These are phyloP conservation scores for Helicocarpus griseus DNA, from an alignment of 2,329 filamentous ascomycete species.

Conservation along the genomic window DNA sequence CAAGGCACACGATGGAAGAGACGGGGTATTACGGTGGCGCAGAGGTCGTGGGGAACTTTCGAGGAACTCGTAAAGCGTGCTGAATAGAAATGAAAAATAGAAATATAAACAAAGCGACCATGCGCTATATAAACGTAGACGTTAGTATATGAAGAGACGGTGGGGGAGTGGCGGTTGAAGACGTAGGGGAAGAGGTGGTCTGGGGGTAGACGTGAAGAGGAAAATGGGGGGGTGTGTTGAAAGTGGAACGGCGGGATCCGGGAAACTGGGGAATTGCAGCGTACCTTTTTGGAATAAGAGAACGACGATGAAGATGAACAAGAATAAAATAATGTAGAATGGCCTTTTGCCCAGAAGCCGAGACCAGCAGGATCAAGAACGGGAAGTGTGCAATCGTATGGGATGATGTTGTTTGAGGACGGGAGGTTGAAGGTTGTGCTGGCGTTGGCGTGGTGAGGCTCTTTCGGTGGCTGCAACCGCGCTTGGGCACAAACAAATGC, in stretches of 20 bases:
- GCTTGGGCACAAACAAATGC: no score
- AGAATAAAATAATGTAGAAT: slow-evolving; percentile 8
- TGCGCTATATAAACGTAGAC: slow-evolving; percentile 14
- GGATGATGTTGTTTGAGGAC: background rate
- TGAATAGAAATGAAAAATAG: slow-evolving; percentile 10
- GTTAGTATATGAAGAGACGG: slow-evolving; percentile 11
- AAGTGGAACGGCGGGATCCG: background rate
- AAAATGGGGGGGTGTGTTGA: background rate
- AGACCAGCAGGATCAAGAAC: slow-evolving; percentile 2
- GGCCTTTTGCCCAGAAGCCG: background rate
- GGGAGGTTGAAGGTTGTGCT: slow-evolving; percentile 1
- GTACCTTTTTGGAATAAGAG: slow-evolving; percentile 25
- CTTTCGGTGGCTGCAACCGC: background rate
- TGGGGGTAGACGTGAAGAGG: background rate
- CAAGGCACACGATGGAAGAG: background rate
- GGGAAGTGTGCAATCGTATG: background rate
- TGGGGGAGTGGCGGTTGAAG: background rate
- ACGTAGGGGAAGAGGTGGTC: background rate
- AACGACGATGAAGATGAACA: slow-evolving; percentile 21
- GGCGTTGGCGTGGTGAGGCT: slow-evolving; percentile 4
- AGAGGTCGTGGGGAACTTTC: background rate
- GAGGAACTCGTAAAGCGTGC: background rate
- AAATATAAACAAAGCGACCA: slow-evolving; percentile 20
- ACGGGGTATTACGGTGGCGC: slow-evolving; percentile 1
- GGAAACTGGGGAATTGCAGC: slow-evolving; percentile 6